Evolutionary conservation across 805 yeast genomes (phyloP).

Genomic region (Blastobotrys chiropterorum): DNA sequence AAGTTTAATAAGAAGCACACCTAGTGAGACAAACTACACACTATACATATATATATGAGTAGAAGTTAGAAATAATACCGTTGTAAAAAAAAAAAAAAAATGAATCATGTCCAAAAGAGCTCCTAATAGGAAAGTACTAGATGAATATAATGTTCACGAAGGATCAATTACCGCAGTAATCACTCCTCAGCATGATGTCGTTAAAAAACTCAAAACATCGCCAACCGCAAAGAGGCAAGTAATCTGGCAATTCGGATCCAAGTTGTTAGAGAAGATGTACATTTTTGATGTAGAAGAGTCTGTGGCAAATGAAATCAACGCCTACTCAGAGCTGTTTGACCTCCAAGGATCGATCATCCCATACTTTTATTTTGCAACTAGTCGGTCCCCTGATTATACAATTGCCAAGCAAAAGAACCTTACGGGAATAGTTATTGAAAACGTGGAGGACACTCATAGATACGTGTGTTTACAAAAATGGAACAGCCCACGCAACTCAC

Average conservation of each 20-base stretch:
- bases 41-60: neutral
- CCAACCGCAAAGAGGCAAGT: neutral
- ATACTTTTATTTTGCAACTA: neutral
- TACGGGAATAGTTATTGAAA: neutral
- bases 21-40: neutral
- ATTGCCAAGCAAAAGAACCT: neutral
- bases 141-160: neutral
- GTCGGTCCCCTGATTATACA: neutral
- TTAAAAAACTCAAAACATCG: neutral
- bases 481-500: neutral
- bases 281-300: neutral
- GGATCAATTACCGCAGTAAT: neutral
- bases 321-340: neutral
- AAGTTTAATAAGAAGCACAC: no score
- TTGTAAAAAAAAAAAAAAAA: neutral
- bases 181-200: neutral
- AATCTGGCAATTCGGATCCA: neutral
- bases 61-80: neutral
- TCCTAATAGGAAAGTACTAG: neutral
- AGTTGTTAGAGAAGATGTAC: neutral
- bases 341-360: neutral
- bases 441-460: neutral
- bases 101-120: neutral
- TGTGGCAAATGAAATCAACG: neutral
- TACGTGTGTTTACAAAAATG: neutral